Conservation (phyloP, 768 basidiomycete species). For the Lentinula boryana region DNA sequence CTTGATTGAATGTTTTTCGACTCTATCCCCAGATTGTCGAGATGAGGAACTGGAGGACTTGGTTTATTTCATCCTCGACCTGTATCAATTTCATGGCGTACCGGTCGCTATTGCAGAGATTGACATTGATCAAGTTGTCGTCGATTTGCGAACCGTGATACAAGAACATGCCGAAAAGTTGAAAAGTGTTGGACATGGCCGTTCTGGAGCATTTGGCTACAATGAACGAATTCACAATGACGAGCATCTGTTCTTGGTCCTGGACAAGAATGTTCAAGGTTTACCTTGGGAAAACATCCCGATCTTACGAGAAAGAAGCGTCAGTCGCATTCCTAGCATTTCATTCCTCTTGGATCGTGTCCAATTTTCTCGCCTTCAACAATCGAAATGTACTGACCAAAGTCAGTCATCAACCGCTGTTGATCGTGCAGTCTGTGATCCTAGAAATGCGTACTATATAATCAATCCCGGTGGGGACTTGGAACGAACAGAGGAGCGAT, state of each 20-base stretch:
- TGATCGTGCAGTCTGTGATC: constrained; percentile 55
- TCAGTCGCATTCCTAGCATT: constrained; percentile 89
- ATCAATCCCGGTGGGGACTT: constrained; percentile 94
- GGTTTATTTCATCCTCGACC: constrained; percentile 87
- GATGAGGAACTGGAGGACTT: constrained; percentile 97
- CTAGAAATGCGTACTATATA: constrained; percentile 70
- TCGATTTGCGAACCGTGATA: constrained; percentile 74
- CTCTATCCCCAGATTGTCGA: constrained; percentile 71
- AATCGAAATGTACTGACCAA: constrained; percentile 22
- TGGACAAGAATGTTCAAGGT: constrained; percentile 85
- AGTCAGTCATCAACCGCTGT: constrained; percentile 14
- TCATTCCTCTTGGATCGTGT: constrained; percentile 86
- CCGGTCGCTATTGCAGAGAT: constrained; percentile 87
- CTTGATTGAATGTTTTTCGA: constrained; percentile 83
- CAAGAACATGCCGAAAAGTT: constrained; percentile 55
- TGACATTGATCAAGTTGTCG: constrained; percentile 83
- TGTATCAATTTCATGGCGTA: constrained; percentile 91
- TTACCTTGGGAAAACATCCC: constrained; percentile 97
- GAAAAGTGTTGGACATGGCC: constrained; percentile 16
- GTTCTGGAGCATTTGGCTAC: constrained; percentile 1
- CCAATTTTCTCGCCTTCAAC: constrained; percentile 43
- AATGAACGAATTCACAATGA: constrained; percentile 26
- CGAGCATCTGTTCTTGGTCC: constrained; percentile 78
- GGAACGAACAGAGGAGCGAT: constrained; percentile 73
- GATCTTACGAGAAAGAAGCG: constrained; percentile 71